A percentile compares a stretch with the other conserved stretches of the same genome.
phyloP scores from a whole-genome alignment of 164 flowering plant genomes.

The Saururus chinensis region DNA sequence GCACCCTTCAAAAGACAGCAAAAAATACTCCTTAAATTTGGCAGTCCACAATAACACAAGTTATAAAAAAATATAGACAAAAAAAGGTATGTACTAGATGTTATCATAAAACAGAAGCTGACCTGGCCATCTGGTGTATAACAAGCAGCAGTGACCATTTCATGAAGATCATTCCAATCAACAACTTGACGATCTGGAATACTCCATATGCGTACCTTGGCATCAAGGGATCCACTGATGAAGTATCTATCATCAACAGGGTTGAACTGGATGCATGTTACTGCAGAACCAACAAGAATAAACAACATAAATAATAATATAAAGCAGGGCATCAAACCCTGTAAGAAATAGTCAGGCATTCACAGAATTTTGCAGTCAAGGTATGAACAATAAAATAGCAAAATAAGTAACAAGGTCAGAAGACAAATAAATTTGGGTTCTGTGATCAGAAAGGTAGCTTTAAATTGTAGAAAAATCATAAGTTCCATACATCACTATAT shows the following conservation, averaged over 20 bases:
- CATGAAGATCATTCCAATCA: conserved; percentile 95
- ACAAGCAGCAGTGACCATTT: conserved; percentile 99
- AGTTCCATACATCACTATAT: too few species aligned
- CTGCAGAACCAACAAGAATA: conserved; percentile 38
- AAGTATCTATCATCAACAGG: conserved; percentile 94
- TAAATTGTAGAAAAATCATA: too few species aligned
- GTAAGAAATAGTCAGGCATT: too few species aligned
- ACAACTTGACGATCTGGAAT: conserved; percentile 93
- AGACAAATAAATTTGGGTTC: too few species aligned
- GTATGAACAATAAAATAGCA: too few species aligned
- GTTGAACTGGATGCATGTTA: conserved; percentile 98
- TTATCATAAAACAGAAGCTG: conserved; percentile 1
- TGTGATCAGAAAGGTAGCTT: too few species aligned
- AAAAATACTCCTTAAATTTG: conserved; percentile 12
- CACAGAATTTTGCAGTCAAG: too few species aligned
- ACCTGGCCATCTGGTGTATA: conserved; percentile 99
- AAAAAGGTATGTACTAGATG: background rate
- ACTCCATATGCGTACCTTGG: conserved; percentile 99
- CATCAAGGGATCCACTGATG: conserved; percentile 97
- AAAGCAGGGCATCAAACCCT: too few species aligned
- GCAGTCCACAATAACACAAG: background rate
- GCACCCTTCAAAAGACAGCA: conserved; percentile 59
- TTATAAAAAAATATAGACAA: background rate
- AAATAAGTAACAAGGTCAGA: too few species aligned
- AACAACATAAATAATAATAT: too few species aligned